Evolutionary conservation across 805 yeast genomes (phyloP), one percentile per base, ranked within the genome.

Genomic region (Sugiyamaella chiloensis): DNA sequence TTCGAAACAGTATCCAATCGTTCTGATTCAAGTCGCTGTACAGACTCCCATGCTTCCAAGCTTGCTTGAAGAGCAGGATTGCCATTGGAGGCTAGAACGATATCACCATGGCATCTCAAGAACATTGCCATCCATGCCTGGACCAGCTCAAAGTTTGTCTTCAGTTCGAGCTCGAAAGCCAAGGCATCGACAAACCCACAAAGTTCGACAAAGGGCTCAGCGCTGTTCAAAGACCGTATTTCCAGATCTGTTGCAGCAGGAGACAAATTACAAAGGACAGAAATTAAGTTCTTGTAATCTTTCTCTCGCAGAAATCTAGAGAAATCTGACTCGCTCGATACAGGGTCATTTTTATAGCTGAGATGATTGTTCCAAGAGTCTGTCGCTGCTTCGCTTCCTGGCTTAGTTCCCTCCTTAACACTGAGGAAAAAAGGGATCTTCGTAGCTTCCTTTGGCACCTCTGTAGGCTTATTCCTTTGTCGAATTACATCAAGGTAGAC

Each of bases 181-280:
- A 93, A 61, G 0, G 95, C 90, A n/a, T 71, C 66, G 11, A 89
- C 70, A 55, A 91, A 88, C 52, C 70, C 64, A 0, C 75, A 61
- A 56, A 89, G 63, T 67, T 91, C 97, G 8, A 66, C 61, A 46
- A 78, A 77, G 12, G 95, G 95, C 17, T 83, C 80, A 42, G 74
- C 68, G 0, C 64, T 53, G 55, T 80, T 76, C 53, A 93, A 65
- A 2, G 96, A 84, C 59, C 95, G 80, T 49, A 93, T 80, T 65
- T 93, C 99, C 49, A 93, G 65, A 63, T 93, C 98, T 21, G 88
- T 74, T 2, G 77, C 67, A 1, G 96, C 74, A 3, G 97, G 96
- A 0, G 96, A 74, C 30, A 87, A 74, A 2, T 62, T 60, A 7
- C 80, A 70, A 26, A 93, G 62, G 58, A 71, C 76, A 1, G 63